Conservation (phyloP, 768 basidiomycete species). For the Kwoniella mangroviensis region DNA sequence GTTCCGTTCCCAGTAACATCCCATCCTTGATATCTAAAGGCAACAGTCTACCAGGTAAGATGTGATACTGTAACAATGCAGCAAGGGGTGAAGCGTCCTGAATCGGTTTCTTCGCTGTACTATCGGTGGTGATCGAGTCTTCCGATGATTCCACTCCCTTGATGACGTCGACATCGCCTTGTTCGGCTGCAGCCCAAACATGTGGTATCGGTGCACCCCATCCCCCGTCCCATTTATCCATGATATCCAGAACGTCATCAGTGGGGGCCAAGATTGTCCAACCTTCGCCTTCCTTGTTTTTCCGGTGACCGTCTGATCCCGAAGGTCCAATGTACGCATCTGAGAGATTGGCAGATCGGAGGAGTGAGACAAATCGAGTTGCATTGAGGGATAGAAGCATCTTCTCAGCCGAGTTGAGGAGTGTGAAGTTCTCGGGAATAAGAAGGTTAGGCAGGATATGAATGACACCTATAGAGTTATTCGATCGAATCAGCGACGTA, state of each 20-base stretch:
- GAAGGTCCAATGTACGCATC: constrained; percentile 54
- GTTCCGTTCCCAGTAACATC: constrained; percentile 77
- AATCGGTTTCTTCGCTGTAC: constrained; percentile 63
- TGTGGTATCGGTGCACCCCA: constrained; percentile 16
- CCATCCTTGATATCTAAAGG: constrained; percentile 72
- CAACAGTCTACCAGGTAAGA: constrained; percentile 79
- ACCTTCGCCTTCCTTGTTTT: constrained; percentile 51
- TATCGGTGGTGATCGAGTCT: constrained; percentile 57
- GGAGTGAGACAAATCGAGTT: constrained; percentile 81
- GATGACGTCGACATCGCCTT: neutral
- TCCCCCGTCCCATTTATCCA: constrained; percentile 40
- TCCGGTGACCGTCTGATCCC: constrained; percentile 34
- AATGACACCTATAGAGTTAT: constrained; percentile 66
- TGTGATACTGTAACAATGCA: constrained; percentile 82
- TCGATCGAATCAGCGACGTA: too few species aligned
- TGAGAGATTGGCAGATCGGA: constrained; percentile 79
- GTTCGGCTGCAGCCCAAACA: constrained; percentile 18
- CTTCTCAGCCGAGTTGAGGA: constrained; percentile 85
- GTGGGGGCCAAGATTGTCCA: constrained; percentile 91
- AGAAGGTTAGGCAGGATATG: constrained; percentile 86
- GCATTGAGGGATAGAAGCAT: constrained; percentile 90
- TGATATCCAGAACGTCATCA: constrained; percentile 73
- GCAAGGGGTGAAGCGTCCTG: constrained; percentile 61
- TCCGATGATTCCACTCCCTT: neutral
- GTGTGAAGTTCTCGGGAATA: constrained; percentile 72